Evolutionary conservation across 2,329 filamentous ascomycete genomes (phyloP).

Genomic region (Xylariales sp.): DNA sequence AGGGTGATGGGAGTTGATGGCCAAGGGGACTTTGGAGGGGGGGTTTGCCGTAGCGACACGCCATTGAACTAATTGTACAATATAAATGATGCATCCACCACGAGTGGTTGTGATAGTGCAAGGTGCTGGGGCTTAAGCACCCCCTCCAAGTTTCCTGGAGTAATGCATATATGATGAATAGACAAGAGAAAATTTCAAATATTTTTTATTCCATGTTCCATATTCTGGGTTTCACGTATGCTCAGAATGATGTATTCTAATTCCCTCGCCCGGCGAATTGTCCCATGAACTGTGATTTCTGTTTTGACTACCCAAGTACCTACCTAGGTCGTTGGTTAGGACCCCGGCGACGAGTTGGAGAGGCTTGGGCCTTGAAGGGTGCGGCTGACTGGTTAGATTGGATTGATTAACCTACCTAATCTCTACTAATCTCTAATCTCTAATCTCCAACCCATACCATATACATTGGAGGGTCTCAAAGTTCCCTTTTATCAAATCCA

Average conservation of each 20-base stretch:
- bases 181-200: constrained; percentile 41
- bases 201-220: constrained; percentile 4
- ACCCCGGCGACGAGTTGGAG: not conserved
- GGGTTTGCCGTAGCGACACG: constrained; percentile 40
- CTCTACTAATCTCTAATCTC: not conserved
- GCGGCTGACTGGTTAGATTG: constrained; percentile 4
- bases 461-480: not conserved
- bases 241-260: not conserved
- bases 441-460: no score
- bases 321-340: not conserved
- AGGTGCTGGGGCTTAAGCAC: constrained; percentile 35
- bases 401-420: not conserved
- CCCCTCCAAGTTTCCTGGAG: constrained; percentile 43
- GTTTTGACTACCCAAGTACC: not conserved
- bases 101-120: constrained; percentile 41
- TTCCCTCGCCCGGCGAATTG: not conserved
- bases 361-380: constrained; percentile 12
- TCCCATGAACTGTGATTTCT: not conserved
- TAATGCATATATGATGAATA: constrained; percentile 50
- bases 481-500: not conserved
- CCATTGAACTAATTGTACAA: constrained; percentile 47
- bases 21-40: constrained; percentile 39
- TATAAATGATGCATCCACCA: constrained; percentile 45
- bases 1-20: constrained; percentile 40
- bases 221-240: not conserved